Evolutionary conservation across 2,329 filamentous ascomycete species (phyloP).

Genomic region (Sclerotinia subarctica): DNA sequence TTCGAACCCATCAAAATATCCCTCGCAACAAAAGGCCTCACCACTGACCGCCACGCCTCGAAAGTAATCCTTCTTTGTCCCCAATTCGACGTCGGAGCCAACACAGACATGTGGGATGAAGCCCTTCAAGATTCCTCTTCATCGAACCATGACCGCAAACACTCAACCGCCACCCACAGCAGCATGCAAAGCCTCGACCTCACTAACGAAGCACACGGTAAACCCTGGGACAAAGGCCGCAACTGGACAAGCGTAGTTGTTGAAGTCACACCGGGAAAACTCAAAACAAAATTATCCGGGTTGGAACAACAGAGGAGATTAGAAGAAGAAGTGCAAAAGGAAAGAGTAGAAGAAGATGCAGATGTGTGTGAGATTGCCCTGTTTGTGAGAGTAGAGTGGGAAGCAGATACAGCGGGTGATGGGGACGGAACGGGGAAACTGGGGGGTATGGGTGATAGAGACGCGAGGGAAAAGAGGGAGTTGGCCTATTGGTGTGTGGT

Average conservation of each 20-base stretch:
- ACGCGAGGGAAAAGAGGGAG: conserved; percentile 74
- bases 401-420: conserved; percentile 61
- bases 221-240: conserved; percentile 90
- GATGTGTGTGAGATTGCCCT: conserved; percentile 77
- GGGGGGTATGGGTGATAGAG: conserved; percentile 50
- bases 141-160: neutral
- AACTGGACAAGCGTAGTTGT: conserved; percentile 96
- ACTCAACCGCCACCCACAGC: conserved; percentile 4
- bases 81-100: conserved; percentile 89
- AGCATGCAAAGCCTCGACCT: conserved; percentile 15
- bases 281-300: conserved; percentile 37
- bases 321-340: conserved; percentile 45
- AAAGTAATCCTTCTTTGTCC: conserved; percentile 91
- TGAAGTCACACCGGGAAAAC: conserved; percentile 68
- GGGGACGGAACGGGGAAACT: conserved; percentile 45
- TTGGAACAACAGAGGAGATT: conserved; percentile 49
- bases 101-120: conserved; percentile 92
- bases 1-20: conserved; percentile 88
- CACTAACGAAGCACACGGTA: conserved; percentile 50
- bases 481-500: conserved; percentile 95
- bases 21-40: conserved; percentile 76
- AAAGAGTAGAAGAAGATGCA: conserved; percentile 19
- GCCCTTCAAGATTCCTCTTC: conserved; percentile 44
- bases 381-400: conserved; percentile 91
- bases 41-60: conserved; percentile 71